These are phyloP conservation scores for Domatiomyces catenatus DNA, from an alignment of 2,329 filamentous ascomycete species.

Conservation along the genomic window DNA sequence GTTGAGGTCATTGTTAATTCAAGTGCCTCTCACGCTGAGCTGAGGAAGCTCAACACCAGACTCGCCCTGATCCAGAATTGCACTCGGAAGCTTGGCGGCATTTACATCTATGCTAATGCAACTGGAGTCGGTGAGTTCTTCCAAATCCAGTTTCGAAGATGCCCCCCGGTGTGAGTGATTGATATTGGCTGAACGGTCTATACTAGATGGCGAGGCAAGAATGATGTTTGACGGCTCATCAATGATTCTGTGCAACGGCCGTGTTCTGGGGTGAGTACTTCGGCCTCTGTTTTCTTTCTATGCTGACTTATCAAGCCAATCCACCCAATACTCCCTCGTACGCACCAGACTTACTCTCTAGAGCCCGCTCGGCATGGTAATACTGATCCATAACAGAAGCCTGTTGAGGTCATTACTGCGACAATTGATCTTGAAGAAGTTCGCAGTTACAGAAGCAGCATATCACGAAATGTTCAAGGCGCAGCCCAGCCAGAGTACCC, in stretches of 20 bases:
- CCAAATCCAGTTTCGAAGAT: slow-evolving; percentile 29
- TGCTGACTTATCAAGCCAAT: slow-evolving; percentile 4
- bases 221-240: slow-evolving; percentile 14
- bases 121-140: slow-evolving; percentile 22
- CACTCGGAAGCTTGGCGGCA: slow-evolving; percentile 35
- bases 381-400: slow-evolving; percentile 14
- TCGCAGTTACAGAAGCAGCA: slow-evolving; percentile 36
- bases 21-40: slow-evolving; percentile 50
- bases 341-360: not conserved
- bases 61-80: slow-evolving; percentile 52
- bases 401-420: slow-evolving; percentile 51
- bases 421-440: slow-evolving; percentile 60
- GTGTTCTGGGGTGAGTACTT: slow-evolving; percentile 12
- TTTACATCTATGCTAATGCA: slow-evolving; percentile 47
- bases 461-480: slow-evolving; percentile 22
- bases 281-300: not conserved
- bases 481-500: slow-evolving; percentile 31
- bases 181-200: slow-evolving; percentile 27
- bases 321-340: slow-evolving; percentile 7
- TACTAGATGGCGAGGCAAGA: slow-evolving; percentile 7
- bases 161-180: slow-evolving; percentile 49
- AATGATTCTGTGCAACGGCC: slow-evolving; percentile 17
- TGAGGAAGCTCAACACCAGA: slow-evolving; percentile 50
- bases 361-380: not conserved
- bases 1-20: slow-evolving; percentile 59